Conservation (phyloP, 805 yeast genomes). For the Pichia ethanolica region DNA sequence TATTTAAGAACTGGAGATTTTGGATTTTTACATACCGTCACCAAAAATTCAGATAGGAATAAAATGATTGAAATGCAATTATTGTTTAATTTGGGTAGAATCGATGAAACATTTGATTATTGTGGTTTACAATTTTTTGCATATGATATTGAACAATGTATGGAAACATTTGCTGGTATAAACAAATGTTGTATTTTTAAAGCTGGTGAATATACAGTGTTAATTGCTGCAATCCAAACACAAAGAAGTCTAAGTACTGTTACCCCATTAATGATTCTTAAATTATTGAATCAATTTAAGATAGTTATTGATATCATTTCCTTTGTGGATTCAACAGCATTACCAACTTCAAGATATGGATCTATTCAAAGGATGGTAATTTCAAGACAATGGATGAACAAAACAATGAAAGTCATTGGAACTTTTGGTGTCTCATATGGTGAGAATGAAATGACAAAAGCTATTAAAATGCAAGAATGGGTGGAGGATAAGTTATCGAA, state of each 20-base stretch:
- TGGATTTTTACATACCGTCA: constrained; percentile 80
- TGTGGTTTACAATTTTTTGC: constrained; percentile 91
- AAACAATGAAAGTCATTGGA: constrained; percentile 34
- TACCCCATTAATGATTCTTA: constrained; percentile 76
- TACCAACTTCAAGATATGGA: constrained; percentile 66
- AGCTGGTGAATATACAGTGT: constrained; percentile 71
- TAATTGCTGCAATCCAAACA: constrained; percentile 55
- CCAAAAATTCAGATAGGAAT: constrained; percentile 24
- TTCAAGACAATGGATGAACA: constrained; percentile 47
- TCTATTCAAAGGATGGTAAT: constrained; percentile 70
- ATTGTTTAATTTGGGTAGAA: constrained; percentile 74
- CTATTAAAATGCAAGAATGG: constrained; percentile 13
- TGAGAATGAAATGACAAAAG: constrained; percentile 51
- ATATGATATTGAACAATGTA: constrained; percentile 65
- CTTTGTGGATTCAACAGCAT: constrained; percentile 56
- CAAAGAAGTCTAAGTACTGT: constrained; percentile 56
- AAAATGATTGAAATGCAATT: constrained; percentile 52
- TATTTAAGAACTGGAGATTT: constrained; percentile 90
- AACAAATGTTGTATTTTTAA: constrained; percentile 50
- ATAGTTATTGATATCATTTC: constrained; percentile 77
- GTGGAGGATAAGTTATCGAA: constrained; percentile 9
- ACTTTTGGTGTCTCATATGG: constrained; percentile 59
- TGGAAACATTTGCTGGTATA: constrained; percentile 43
- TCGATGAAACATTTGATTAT: constrained; percentile 83
- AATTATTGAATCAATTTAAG: constrained; percentile 73